Percentiles rank a stretch among this genome's conserved stretches.
phyloP scores from a whole-genome alignment of 2,329 filamentous ascomycete genomes.

The Ilyonectria robusta region DNA sequence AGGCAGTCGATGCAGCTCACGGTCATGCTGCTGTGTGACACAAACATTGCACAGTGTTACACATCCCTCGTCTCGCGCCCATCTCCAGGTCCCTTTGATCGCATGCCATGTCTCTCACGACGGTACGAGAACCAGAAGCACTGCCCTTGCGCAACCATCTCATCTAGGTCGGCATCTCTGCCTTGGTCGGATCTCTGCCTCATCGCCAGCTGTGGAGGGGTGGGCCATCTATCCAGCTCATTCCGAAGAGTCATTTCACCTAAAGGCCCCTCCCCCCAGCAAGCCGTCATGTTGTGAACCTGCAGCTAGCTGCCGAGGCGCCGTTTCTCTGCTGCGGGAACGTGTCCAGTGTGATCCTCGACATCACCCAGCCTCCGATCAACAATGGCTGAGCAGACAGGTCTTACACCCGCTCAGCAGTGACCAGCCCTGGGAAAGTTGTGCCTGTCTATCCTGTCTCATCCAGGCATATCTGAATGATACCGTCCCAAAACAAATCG shows the following conservation, averaged over 20 bases:
- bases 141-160: constrained; percentile 36
- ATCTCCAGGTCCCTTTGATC: constrained; percentile 36
- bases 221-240: constrained; percentile 26
- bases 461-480: constrained; percentile 27
- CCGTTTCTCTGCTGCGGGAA: constrained; percentile 30
- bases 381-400: constrained; percentile 26
- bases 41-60: constrained; percentile 43
- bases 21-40: constrained; percentile 37
- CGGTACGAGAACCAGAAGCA: constrained; percentile 30
- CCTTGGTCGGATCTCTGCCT: constrained; percentile 40
- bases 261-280: constrained; percentile 21
- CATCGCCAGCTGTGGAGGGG: constrained; percentile 40
- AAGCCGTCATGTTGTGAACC: constrained; percentile 34
- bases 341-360: constrained; percentile 1
- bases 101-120: constrained; percentile 37
- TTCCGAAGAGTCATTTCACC: constrained; percentile 24
- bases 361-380: not conserved
- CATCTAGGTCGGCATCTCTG: constrained; percentile 21
- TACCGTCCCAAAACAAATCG: constrained; percentile 19
- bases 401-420: constrained; percentile 34
- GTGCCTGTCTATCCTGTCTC: constrained; percentile 18
- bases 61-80: constrained; percentile 46
- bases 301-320: constrained; percentile 14
- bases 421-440: constrained; percentile 13
- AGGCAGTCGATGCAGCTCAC: constrained; percentile 34